Percentiles rank a stretch among this genome's conserved stretches.
phyloP scores from a whole-genome alignment of 768 basidiomycete genomes.

The Leucosporidium scottii region DNA sequence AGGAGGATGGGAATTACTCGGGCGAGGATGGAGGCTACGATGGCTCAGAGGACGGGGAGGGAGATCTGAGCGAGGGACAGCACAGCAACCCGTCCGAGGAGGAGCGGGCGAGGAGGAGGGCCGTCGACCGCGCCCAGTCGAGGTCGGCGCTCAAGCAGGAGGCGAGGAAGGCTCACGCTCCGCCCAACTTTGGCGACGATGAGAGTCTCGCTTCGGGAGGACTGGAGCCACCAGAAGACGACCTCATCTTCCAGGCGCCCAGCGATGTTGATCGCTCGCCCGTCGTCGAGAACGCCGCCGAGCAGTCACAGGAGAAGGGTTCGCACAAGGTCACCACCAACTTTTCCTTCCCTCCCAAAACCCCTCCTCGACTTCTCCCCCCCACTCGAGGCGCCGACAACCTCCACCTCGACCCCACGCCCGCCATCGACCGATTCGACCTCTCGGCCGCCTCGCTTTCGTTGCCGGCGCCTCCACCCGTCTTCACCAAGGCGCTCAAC shows the following conservation, averaged over 20 bases:
- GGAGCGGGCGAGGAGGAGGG: not conserved
- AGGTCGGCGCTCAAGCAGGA: not conserved
- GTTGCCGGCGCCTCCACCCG: not conserved
- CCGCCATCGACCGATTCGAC: not conserved
- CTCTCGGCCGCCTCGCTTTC: not conserved
- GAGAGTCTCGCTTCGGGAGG: not conserved
- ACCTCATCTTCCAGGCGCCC: constrained; percentile 4
- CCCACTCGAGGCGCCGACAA: too few species aligned
- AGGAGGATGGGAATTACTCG: not conserved
- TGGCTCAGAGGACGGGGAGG: constrained; percentile 3
- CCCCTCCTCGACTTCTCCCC: not conserved
- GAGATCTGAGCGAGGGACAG: constrained; percentile 8
- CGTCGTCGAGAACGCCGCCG: too few species aligned
- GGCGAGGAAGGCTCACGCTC: not conserved
- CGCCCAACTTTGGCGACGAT: too few species aligned
- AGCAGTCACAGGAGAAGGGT: not conserved
- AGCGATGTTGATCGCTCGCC: constrained; percentile 1
- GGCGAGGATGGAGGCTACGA: not conserved
- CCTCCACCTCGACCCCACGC: not conserved
- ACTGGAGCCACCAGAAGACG: not conserved
- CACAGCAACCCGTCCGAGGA: constrained; percentile 9
- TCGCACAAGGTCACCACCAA: constrained; percentile 4
- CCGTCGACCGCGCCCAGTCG: not conserved
- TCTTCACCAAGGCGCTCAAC: not conserved
- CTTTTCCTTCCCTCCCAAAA: not conserved